Evolutionary conservation across 305 asterid genomes (phyloP), one percentile per base, ranked within the genome.

Genomic region (Fraxinus nigra): DNA sequence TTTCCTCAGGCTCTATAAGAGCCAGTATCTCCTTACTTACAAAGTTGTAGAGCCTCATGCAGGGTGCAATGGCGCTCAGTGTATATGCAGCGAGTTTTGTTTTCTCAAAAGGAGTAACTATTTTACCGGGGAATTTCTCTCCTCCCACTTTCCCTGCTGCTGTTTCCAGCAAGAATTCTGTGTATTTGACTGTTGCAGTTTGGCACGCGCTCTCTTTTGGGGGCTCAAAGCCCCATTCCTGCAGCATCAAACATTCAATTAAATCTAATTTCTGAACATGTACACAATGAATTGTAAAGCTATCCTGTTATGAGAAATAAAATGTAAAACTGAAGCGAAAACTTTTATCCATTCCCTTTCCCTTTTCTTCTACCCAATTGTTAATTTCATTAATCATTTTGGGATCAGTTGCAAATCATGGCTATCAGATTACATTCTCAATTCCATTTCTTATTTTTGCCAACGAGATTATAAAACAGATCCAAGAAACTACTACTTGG

Each of bases 191-290:
- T 18, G 89, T 88, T 74, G 92, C 89, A 73, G 82, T 82, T 78
- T 87, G 85, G 61, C 92, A 84, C 48, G 78, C 32, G 77, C 79
- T 85, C 76, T 83, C 91, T 81, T 88, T 84, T 63, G 92, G 93
- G 34, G 92, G 90, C 85, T 92, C 93, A 75, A 90, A 90, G 51
- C 96, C 96, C 96, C 92, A 92, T 78, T 85, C 93, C 96, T 89
- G 88, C 82, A 79, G 79, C 24, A 78, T 40, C 56, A 61, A 69
- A 80, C 6, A 37, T 33, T 24, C 65, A 26, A 38, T 51, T 46
- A 70, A 11, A 20, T 16, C 20, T 48, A n/a, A 72, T 20, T 11
- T 54, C 76, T 65, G 40, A 54, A 73, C 74, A 24, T 51, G 54
- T n/a, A 72, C 2, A 40, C 43, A 54, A 70, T 56, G 76, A 30